These are phyloP conservation scores for Claviceps arundinis DNA, from an alignment of 2,329 filamentous ascomycete species.

Conservation along the genomic window DNA sequence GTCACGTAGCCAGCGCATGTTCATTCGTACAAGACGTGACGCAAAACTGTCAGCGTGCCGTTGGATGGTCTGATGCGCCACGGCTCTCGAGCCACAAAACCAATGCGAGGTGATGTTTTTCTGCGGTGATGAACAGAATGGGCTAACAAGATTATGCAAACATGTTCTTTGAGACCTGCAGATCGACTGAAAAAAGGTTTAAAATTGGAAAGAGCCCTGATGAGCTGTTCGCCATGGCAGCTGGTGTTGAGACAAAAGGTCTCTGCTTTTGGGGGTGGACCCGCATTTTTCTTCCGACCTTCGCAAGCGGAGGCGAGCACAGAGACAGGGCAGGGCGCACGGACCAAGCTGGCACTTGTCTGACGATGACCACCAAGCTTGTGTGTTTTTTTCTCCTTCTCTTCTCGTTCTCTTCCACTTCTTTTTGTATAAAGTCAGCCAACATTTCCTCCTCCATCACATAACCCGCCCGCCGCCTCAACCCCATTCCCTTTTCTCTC, in stretches of 20 bases:
- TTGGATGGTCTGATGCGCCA: no score
- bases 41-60: no score
- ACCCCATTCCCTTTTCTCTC: constrained; percentile 5
- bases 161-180: neutral
- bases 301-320: neutral
- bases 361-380: constrained; percentile 9
- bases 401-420: constrained; percentile 5
- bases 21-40: no score
- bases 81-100: no score
- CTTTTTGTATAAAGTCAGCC: constrained; percentile 1
- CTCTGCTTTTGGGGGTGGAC: neutral
- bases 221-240: neutral
- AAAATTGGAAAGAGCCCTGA: neutral
- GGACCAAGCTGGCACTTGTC: constrained; percentile 7
- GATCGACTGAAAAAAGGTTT: neutral
- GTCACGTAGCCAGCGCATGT: neutral
- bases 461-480: constrained; percentile 3
- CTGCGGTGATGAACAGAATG: no score
- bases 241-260: neutral
- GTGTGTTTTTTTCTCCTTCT: constrained; percentile 6
- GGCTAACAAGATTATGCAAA: no score
- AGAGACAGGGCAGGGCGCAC: constrained; percentile 4
- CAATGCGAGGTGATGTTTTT: no score
- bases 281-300: constrained; percentile 5
- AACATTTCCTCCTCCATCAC: constrained; percentile 4